Conservation (phyloP, 1,284 basidiomycete species). For the Cryptococcus sp. region DNA sequence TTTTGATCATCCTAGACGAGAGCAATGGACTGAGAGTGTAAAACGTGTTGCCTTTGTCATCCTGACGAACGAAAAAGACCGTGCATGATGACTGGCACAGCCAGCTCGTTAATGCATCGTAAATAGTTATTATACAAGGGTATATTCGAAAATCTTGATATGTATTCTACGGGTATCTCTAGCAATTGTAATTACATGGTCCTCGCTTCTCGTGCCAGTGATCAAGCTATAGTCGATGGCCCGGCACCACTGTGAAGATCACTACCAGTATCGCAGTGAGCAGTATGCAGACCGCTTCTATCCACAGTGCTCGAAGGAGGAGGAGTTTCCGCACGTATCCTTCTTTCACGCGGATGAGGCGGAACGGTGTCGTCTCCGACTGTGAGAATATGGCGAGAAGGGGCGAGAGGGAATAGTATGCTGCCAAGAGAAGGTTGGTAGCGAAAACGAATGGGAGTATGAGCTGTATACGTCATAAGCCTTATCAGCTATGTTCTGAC, state of each 20-base stretch:
- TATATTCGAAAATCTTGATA: too few species aligned
- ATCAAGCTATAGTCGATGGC: constrained; percentile 32
- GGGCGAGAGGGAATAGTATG: constrained; percentile 96
- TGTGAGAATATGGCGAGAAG: constrained; percentile 57
- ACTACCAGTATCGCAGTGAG: constrained; percentile 47
- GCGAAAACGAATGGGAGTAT: constrained; percentile 94
- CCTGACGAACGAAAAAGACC: too few species aligned
- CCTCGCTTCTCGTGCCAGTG: too few species aligned
- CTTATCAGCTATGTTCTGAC: background rate
- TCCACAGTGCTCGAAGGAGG: constrained; percentile 82
- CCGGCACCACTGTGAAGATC: constrained; percentile 48
- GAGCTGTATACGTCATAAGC: constrained; percentile 59
- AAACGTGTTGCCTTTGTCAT: too few species aligned
- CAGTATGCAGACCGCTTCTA: constrained; percentile 52
- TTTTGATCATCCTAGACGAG: too few species aligned
- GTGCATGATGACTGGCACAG: too few species aligned
- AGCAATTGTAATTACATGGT: too few species aligned
- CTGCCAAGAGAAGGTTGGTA: constrained; percentile 82
- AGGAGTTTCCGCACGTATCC: constrained; percentile 89
- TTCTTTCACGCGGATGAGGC: constrained; percentile 82
- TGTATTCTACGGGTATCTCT: too few species aligned
- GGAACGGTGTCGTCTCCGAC: constrained; percentile 72
- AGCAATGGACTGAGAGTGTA: too few species aligned
- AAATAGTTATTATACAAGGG: too few species aligned
- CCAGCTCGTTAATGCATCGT: too few species aligned